These are phyloP conservation scores for Sporothrix luriei DNA, from an alignment of 2,329 filamentous ascomycete genomes.

Conservation along the genomic window DNA sequence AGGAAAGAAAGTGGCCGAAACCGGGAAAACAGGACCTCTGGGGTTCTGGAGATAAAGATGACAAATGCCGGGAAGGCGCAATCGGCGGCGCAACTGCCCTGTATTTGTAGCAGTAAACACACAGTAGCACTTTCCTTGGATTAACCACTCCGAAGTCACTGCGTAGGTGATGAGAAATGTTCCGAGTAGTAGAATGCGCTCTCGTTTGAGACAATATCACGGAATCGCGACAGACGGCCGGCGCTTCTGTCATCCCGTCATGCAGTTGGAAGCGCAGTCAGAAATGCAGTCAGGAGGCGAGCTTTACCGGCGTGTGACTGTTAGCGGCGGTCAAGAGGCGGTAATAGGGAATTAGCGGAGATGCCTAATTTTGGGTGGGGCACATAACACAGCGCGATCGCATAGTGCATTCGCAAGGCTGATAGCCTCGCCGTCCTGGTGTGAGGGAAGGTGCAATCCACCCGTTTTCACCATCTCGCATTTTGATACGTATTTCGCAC, in stretches of 20 bases:
- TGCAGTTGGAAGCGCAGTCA: neutral
- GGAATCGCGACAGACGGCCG: neutral
- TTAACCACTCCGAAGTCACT: neutral
- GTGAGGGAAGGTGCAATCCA: neutral
- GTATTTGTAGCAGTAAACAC: slow-evolving; percentile 9
- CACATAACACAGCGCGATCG: neutral
- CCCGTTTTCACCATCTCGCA: neutral
- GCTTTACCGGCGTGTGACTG: slow-evolving; percentile 22
- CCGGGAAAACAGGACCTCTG: neutral
- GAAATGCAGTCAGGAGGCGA: slow-evolving; percentile 6
- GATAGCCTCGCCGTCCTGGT: neutral
- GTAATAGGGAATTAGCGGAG: neutral
- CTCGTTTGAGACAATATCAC: neutral
- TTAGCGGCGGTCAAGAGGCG: slow-evolving; percentile 12
- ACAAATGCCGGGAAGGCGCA: slow-evolving; percentile 29
- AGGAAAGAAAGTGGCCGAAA: neutral
- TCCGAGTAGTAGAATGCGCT: too few relatives aligned
- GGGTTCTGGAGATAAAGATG: slow-evolving; percentile 22
- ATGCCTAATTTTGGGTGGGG: slow-evolving; percentile 4
- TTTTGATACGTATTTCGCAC: neutral
- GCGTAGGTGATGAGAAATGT: too few relatives aligned
- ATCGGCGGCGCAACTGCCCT: neutral
- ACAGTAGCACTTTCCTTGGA: neutral
- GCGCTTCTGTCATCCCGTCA: too few relatives aligned
- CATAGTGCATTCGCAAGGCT: neutral